Evolutionary conservation across 768 basidiomycete species (phyloP).

Genomic region (Mycena rebaudengoi): DNA sequence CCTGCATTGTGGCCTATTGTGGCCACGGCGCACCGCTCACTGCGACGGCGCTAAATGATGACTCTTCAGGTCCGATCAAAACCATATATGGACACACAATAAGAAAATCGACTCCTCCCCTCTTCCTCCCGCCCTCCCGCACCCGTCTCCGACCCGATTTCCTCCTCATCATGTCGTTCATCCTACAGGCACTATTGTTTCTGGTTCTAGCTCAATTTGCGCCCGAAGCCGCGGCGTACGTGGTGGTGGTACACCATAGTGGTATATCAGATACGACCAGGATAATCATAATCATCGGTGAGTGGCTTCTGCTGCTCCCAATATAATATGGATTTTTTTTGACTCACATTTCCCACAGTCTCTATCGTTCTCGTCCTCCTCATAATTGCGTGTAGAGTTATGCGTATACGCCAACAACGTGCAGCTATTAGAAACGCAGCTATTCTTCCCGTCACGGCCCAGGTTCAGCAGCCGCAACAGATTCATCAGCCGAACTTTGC

Average conservation of each 20-base stretch:
- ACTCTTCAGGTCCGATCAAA: no score
- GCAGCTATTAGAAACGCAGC: neutral
- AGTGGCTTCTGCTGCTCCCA: neutral
- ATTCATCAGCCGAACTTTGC: neutral
- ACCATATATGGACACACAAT: no score
- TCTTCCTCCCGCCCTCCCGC: no score
- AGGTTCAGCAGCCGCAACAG: no score
- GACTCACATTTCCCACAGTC: neutral
- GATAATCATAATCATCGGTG: constrained; percentile 7
- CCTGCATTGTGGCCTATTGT: no score
- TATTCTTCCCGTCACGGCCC: neutral
- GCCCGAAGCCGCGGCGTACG: neutral
- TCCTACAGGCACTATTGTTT: neutral
- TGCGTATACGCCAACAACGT: constrained; percentile 4
- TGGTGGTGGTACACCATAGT: neutral
- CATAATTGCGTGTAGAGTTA: neutral
- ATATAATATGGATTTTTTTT: neutral
- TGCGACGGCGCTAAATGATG: no score
- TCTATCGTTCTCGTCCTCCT: constrained; percentile 1
- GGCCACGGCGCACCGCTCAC: no score
- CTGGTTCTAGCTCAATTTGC: neutral
- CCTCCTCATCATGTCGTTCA: constrained; percentile 12
- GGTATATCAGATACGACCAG: neutral
- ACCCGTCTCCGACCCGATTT: no score
- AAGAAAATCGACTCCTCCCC: no score